Evolutionary conservation across 2,329 filamentous ascomycete genomes (phyloP).

Genomic region (Lojkania enalia): DNA sequence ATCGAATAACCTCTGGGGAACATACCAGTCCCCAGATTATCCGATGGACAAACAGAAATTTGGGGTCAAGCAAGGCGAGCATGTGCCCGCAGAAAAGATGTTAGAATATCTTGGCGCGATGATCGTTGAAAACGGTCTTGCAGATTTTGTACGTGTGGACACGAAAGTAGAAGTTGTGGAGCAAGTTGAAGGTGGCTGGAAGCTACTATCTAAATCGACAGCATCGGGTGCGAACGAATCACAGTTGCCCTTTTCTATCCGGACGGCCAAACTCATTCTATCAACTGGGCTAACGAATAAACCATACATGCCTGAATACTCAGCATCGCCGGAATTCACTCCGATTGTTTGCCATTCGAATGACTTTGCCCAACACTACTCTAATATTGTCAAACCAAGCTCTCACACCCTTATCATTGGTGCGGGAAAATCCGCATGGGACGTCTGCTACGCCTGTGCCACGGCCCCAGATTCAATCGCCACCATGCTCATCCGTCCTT

Average conservation of each 20-base stretch:
- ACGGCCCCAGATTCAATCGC: conserved; percentile 50
- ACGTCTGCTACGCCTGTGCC: conserved; percentile 63
- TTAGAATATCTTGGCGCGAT: conserved; percentile 56
- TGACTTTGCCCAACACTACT: conserved; percentile 52
- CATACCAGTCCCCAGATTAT: conserved; percentile 47
- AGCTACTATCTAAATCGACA: conserved; percentile 18
- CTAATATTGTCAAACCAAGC: conserved; percentile 42
- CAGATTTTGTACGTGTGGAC: conserved; percentile 53
- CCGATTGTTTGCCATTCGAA: conserved; percentile 62
- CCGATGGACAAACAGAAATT: conserved; percentile 35
- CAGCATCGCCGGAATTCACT: conserved; percentile 55
- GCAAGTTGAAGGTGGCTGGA: conserved; percentile 35
- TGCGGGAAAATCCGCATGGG: conserved; percentile 65
- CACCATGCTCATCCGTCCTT: conserved; percentile 61
- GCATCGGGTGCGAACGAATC: neutral
- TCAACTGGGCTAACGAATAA: conserved; percentile 64
- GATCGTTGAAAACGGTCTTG: conserved; percentile 53
- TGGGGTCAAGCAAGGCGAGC: conserved; percentile 54
- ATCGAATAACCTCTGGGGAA: conserved; percentile 49
- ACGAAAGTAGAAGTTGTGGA: conserved; percentile 56
- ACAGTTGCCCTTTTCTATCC: conserved; percentile 25
- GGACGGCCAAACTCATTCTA: conserved; percentile 58
- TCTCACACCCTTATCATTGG: conserved; percentile 57
- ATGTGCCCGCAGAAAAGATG: conserved; percentile 62
- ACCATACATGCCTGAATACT: conserved; percentile 58